Evolutionary conservation across 1,284 basidiomycete species (phyloP).

Genomic region (Moniliella sp.): DNA sequence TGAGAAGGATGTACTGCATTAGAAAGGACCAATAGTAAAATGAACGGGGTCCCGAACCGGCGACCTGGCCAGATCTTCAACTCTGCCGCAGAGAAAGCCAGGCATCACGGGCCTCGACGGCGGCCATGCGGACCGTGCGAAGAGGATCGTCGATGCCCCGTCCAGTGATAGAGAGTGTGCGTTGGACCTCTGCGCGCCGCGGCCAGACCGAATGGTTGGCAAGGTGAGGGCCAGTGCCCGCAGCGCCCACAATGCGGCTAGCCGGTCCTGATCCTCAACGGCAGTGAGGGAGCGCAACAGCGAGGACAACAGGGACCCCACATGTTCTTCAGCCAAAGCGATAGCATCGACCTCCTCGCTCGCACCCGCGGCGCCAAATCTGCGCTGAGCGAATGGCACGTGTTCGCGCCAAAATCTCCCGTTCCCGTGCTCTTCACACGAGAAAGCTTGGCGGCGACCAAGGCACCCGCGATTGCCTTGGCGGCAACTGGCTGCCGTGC

Average conservation of each 20-base stretch:
- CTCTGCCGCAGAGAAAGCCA: slow-evolving; percentile 13
- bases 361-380: not conserved
- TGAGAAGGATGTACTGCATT: too few species aligned
- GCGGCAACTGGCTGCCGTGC: slow-evolving; percentile 59
- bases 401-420: slow-evolving; percentile 1
- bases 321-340: slow-evolving; percentile 4
- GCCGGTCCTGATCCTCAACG: too few species aligned
- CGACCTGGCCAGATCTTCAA: too few species aligned
- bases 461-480: slow-evolving; percentile 52
- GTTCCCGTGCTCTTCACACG: slow-evolving; percentile 4
- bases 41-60: too few species aligned
- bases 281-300: too few species aligned
- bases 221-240: too few species aligned
- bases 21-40: too few species aligned
- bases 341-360: slow-evolving; percentile 1
- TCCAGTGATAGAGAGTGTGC: slow-evolving; percentile 42
- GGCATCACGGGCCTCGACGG: slow-evolving; percentile 20
- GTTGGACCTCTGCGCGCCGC: too few species aligned
- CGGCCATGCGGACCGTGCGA: slow-evolving; percentile 11
- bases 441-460: slow-evolving; percentile 37
- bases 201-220: too few species aligned
- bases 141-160: slow-evolving; percentile 20
- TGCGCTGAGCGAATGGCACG: not conserved
- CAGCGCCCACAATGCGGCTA: too few species aligned
- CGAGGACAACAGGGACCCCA: slow-evolving; percentile 7